Percentiles rank a stretch among this genome's conserved stretches.
phyloP scores from a whole-genome alignment of 1,284 basidiomycete genomes.

The Schizopora paradoxa region DNA sequence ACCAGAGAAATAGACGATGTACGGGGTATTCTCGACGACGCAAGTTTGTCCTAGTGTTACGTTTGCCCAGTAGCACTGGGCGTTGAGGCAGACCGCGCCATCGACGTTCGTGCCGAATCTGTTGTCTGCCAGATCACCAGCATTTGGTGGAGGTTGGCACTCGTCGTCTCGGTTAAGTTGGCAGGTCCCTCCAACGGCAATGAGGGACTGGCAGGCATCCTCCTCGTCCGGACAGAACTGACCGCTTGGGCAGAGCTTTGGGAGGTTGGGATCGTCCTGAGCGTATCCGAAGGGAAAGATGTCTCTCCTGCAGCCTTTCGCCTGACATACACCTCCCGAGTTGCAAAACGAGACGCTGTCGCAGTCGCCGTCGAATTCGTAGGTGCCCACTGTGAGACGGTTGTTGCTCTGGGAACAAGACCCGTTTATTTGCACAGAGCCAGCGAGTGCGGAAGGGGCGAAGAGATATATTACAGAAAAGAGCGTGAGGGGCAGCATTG shows the following conservation, averaged over 20 bases:
- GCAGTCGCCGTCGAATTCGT: conserved; percentile 75
- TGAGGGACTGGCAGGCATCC: conserved; percentile 58
- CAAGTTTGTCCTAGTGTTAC: conserved; percentile 62
- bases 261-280: conserved; percentile 39
- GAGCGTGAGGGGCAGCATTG: conserved; percentile 36
- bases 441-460: conserved; percentile 28
- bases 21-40: conserved; percentile 71
- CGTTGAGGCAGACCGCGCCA: conserved; percentile 76
- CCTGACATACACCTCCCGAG: conserved; percentile 48
- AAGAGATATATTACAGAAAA: conserved; percentile 34
- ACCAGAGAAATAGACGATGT: conserved; percentile 56
- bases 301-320: conserved; percentile 70
- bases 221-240: conserved; percentile 84
- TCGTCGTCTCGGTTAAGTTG: conserved; percentile 88
- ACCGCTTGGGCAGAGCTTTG: conserved; percentile 54
- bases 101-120: conserved; percentile 68
- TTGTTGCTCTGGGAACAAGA: conserved; percentile 51
- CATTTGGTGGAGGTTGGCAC: conserved; percentile 65
- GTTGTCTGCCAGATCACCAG: conserved; percentile 53
- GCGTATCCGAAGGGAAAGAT: conserved; percentile 70
- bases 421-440: conserved; percentile 43
- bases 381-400: conserved; percentile 67
- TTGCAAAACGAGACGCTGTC: conserved; percentile 66
- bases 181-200: conserved; percentile 63
- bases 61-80: conserved; percentile 61